phyloP scores from a whole-genome alignment of 1,284 basidiomycete genomes.

The Naganishia sp. region DNA sequence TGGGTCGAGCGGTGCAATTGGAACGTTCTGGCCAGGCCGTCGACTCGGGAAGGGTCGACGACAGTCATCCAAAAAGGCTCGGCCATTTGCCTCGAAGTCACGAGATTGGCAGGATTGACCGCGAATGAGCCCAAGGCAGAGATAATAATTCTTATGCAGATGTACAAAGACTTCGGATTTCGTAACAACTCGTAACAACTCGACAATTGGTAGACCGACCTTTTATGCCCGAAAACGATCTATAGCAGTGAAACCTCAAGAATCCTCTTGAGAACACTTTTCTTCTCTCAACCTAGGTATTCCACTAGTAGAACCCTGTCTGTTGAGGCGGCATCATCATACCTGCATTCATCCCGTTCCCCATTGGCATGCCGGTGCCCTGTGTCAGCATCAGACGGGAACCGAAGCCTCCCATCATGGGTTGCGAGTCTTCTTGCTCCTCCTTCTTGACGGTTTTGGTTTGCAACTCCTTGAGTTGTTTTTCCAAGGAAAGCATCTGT shows the following conservation, averaged over 20 bases:
- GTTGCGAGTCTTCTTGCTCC: slow-evolving; percentile 42
- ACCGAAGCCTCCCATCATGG: slow-evolving; percentile 48
- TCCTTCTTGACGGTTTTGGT: slow-evolving; percentile 43
- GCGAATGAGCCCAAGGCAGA: not conserved
- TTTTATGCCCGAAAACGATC: slow-evolving; percentile 27
- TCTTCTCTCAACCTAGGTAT: not conserved
- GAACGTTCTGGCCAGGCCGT: too few relatives aligned
- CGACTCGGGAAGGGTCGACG: too few relatives aligned
- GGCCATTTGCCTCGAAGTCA: not conserved
- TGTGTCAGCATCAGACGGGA: slow-evolving; percentile 49
- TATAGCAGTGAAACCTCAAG: slow-evolving; percentile 6
- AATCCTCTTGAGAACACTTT: not conserved
- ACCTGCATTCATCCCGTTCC: slow-evolving; percentile 38
- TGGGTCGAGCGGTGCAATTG: too few relatives aligned
- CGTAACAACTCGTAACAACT: slow-evolving; percentile 25
- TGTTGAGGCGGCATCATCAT: slow-evolving; percentile 47
- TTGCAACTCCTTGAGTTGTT: slow-evolving; percentile 52
- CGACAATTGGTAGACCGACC: not conserved
- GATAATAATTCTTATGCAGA: slow-evolving; percentile 5
- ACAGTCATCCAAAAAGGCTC: not conserved
- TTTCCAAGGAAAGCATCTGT: slow-evolving; percentile 48
- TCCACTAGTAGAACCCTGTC: slow-evolving; percentile 51
- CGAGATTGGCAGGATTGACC: not conserved
- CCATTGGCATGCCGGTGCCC: slow-evolving; percentile 46
- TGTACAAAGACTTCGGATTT: slow-evolving; percentile 24